phyloP scores from a whole-genome alignment of 1,139 yeast genomes.

The Zygotorulaspora mrakii region DNA sequence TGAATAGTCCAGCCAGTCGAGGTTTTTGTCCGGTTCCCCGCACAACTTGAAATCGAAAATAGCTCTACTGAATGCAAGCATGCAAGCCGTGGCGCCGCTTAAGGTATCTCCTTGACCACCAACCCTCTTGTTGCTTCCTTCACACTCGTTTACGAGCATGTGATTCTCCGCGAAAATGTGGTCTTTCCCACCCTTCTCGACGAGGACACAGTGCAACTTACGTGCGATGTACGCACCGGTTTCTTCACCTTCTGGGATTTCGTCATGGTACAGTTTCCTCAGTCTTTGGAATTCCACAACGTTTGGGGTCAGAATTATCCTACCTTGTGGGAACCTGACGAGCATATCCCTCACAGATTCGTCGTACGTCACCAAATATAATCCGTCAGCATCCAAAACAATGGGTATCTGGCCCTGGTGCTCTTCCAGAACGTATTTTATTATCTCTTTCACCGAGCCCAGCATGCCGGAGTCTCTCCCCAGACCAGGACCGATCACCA shows the following conservation, averaged over 20 bases:
- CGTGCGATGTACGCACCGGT: constrained; percentile 47
- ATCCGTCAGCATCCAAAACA: constrained; percentile 86
- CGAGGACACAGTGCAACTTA: constrained; percentile 57
- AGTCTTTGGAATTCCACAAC: constrained; percentile 77
- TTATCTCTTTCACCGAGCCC: constrained; percentile 52
- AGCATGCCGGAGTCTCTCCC: constrained; percentile 78
- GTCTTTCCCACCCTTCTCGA: constrained; percentile 72
- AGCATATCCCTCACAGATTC: constrained; percentile 36
- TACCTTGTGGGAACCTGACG: constrained; percentile 46
- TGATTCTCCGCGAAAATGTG: constrained; percentile 50
- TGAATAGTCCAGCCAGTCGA: constrained; percentile 41
- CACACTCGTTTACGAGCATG: constrained; percentile 42
- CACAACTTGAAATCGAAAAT: constrained; percentile 39
- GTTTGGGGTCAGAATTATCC: constrained; percentile 73
- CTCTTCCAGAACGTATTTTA: constrained; percentile 42
- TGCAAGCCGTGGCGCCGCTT: constrained; percentile 66
- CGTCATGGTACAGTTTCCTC: constrained; percentile 40
- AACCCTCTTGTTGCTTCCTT: constrained; percentile 69
- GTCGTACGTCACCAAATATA: constrained; percentile 44
- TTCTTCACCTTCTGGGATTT: constrained; percentile 28
- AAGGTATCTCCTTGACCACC: constrained; percentile 91
- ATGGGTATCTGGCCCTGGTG: constrained; percentile 51
- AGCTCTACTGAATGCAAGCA: constrained; percentile 44
- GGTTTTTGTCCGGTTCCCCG: constrained; percentile 48
- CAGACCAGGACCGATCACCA: constrained; percentile 90